Percentiles rank a stretch among this genome's conserved stretches.
Evolutionary conservation across 2,329 filamentous ascomycete species (phyloP).

Genomic region (Aspergillus costaricaensis): DNA sequence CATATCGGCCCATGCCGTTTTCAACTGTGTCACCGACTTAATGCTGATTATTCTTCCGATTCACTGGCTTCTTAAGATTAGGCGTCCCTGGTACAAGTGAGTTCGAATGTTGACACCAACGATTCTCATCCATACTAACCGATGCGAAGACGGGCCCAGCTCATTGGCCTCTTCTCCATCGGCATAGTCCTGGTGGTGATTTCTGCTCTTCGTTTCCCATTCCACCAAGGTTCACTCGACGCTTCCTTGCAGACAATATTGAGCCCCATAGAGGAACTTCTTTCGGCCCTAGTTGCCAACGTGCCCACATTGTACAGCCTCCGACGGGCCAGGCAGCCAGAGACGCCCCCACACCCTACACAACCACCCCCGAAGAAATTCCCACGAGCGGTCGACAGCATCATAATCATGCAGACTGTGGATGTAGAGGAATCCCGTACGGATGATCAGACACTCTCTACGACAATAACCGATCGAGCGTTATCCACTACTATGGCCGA

Average conservation of each 20-base stretch:
- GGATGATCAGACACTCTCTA: neutral
- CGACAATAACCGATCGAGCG: neutral
- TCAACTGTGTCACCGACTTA: slow-evolving; percentile 14
- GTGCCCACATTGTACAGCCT: slow-evolving; percentile 16
- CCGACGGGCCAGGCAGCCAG: neutral
- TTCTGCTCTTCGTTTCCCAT: slow-evolving; percentile 11
- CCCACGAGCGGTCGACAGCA: slow-evolving; percentile 2
- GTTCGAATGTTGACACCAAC: neutral
- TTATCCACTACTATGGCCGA: no score
- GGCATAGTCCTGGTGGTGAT: slow-evolving; percentile 13
- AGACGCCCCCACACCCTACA: neutral
- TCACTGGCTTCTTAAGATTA: slow-evolving; percentile 13
- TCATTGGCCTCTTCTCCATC: slow-evolving; percentile 13
- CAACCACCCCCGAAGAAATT: neutral
- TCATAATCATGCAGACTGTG: slow-evolving; percentile 5
- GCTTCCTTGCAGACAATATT: slow-evolving; percentile 6
- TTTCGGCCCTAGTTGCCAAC: slow-evolving; percentile 15
- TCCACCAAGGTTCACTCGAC: slow-evolving; percentile 2
- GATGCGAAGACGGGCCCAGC: slow-evolving; percentile 8
- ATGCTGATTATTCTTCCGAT: slow-evolving; percentile 16
- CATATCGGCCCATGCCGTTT: slow-evolving; percentile 1
- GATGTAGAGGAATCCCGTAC: neutral
- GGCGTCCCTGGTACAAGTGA: slow-evolving; percentile 12
- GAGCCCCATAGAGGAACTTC: slow-evolving; percentile 11
- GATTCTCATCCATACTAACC: neutral